phyloP scores from a whole-genome alignment of 2,329 filamentous ascomycete species.

The Scedosporium apiospermum region DNA sequence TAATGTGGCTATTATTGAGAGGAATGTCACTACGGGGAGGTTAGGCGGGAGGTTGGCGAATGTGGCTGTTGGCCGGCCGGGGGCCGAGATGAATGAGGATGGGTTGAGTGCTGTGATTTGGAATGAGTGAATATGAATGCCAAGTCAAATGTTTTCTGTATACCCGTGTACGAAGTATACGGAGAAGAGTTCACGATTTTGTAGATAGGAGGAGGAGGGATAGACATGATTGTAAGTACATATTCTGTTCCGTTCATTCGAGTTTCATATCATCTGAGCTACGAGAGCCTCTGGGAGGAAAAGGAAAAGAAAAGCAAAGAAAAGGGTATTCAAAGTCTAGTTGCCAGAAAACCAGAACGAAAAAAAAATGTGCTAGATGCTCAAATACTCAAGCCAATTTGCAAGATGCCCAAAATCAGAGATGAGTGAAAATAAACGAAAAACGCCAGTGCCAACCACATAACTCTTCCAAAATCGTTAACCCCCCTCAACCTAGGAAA shows the following conservation, averaged over 20 bases:
- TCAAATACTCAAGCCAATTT: neutral
- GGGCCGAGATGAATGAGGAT: constrained; percentile 32
- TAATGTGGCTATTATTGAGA: constrained; percentile 46
- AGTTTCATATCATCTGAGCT: neutral
- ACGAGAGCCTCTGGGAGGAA: neutral
- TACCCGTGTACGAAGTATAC: no score
- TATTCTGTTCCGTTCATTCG: neutral
- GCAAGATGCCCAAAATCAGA: no score
- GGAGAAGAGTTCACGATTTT: neutral
- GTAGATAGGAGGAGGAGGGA: neutral
- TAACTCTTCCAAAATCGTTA: no score
- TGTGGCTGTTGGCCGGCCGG: constrained; percentile 28
- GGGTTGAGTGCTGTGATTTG: constrained; percentile 38
- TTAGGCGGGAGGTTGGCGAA: constrained; percentile 38
- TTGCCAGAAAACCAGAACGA: neutral
- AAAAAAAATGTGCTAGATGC: neutral
- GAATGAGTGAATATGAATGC: constrained; percentile 25
- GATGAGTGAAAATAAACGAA: neutral
- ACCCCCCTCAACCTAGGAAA: no score
- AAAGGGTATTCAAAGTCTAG: constrained; percentile 1
- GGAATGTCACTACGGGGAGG: constrained; percentile 45
- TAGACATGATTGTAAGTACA: neutral
- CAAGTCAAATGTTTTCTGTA: constrained; percentile 24
- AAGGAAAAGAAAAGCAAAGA: neutral
- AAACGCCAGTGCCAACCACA: no score